A percentile compares a stretch with the other conserved stretches of the same genome.
phyloP scores from a whole-genome alignment of 139 green algal genomes.

The Chlamydomonas sphaeroides region DNA sequence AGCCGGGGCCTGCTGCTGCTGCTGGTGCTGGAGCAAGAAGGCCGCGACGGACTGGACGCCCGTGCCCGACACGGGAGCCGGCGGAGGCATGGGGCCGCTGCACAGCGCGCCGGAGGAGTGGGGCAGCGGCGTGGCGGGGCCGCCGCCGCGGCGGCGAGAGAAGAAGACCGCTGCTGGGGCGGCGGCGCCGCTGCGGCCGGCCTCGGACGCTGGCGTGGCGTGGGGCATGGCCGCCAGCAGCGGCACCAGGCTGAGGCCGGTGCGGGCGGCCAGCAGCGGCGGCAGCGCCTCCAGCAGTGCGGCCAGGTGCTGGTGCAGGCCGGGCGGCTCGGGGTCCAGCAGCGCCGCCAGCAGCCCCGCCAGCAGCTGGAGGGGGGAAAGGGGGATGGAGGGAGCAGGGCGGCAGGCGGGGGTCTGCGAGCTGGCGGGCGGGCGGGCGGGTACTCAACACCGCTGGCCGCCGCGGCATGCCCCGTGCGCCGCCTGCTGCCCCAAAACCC shows the following conservation, averaged over 20 bases:
- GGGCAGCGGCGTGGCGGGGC: too few relatives aligned
- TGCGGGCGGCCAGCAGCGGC: neutral
- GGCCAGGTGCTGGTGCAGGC: constrained; percentile 14
- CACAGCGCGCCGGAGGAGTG: too few relatives aligned
- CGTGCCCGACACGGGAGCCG: too few relatives aligned
- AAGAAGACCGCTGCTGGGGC: too few relatives aligned
- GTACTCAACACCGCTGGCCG: neutral
- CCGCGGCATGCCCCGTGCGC: neutral
- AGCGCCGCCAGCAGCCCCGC: neutral
- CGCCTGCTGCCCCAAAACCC: neutral
- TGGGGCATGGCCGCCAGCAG: constrained; percentile 3
- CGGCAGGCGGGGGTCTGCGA: neutral
- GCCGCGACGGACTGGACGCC: too few relatives aligned
- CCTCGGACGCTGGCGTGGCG: too few relatives aligned
- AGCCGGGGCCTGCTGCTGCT: too few relatives aligned
- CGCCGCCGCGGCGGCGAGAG: too few relatives aligned
- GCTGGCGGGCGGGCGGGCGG: too few relatives aligned
- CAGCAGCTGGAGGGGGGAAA: neutral
- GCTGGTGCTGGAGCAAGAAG: too few relatives aligned
- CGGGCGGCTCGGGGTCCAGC: neutral
- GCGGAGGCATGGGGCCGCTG: too few relatives aligned
- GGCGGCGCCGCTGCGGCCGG: too few relatives aligned
- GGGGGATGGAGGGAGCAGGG: neutral
- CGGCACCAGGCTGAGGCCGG: neutral
- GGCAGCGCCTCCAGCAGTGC: constrained; percentile 1